phyloP scores from a whole-genome alignment of 495 filamentous ascomycete genomes.

The Neurospora discreta region DNA sequence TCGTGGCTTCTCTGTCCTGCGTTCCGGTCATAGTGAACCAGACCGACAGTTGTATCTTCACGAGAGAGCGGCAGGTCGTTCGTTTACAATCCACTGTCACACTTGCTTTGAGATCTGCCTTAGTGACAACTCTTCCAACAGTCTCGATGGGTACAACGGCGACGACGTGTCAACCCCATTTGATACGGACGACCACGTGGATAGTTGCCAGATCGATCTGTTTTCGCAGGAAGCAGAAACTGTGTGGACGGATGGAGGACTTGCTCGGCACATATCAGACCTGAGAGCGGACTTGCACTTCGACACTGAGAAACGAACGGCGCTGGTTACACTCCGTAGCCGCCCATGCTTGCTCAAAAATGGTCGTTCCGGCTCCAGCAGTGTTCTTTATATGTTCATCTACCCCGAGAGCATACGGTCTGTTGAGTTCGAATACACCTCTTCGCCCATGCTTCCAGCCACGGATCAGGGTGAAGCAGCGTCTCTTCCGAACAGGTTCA shows the following conservation, averaged over 20 bases:
- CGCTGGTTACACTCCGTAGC: too few species aligned
- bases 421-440: not conserved
- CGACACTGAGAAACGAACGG: not conserved
- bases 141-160: not conserved
- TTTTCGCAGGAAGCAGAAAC: not conserved
- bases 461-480: not conserved
- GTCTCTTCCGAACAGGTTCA: not conserved
- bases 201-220: not conserved
- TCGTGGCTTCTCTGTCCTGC: not conserved
- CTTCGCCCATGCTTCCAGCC: not conserved
- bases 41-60: not conserved
- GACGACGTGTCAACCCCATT: not conserved
- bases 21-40: not conserved
- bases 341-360: too few species aligned
- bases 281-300: not conserved
- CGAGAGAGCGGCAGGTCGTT: not conserved
- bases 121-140: not conserved
- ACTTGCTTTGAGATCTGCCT: not conserved
- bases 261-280: not conserved
- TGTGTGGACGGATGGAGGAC: not conserved
- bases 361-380: too few species aligned
- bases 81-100: not conserved
- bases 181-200: not conserved
- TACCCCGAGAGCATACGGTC: too few species aligned
- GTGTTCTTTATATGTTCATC: too few species aligned